A percentile compares a stretch with the other conserved stretches of the same genome.
phyloP scores from a whole-genome alignment of 2,329 filamentous ascomycete species.

The Diaporthe sp. region DNA sequence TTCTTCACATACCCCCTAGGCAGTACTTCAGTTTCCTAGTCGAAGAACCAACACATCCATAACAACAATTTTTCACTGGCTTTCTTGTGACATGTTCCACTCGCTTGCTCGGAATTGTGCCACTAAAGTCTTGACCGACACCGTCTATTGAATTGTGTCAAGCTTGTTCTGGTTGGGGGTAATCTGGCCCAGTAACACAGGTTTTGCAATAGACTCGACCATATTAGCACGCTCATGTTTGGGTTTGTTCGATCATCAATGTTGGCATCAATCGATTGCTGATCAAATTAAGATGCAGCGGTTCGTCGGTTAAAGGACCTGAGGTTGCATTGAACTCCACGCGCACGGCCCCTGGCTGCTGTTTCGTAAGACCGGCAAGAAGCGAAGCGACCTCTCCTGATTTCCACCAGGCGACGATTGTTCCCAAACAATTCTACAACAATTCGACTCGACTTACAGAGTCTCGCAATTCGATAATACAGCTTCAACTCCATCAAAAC shows the following conservation, averaged over 20 bases:
- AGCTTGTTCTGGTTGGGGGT: too few relatives aligned
- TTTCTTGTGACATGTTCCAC: background rate
- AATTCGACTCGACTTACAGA: background rate
- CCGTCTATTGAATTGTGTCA: too few relatives aligned
- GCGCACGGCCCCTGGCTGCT: slow-evolving; percentile 17
- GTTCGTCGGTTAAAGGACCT: background rate
- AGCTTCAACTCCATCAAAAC: background rate
- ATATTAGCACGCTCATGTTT: background rate
- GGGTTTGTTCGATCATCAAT: too few relatives aligned
- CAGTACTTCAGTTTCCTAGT: slow-evolving; percentile 44
- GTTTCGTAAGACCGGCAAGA: slow-evolving; percentile 25
- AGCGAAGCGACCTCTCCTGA: slow-evolving; percentile 1
- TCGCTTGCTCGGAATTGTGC: too few relatives aligned
- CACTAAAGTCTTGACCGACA: too few relatives aligned
- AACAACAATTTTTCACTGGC: background rate
- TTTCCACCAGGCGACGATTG: background rate
- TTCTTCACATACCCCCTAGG: slow-evolving; percentile 50
- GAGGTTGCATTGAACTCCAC: background rate
- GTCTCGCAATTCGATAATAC: background rate
- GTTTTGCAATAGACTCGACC: background rate
- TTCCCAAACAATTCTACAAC: background rate
- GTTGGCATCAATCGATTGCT: too few relatives aligned
- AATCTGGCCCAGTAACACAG: background rate
- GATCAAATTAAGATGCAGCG: background rate
- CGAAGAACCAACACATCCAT: slow-evolving; percentile 43